A percentile compares a stretch with the other conserved stretches of the same genome.
These are phyloP conservation scores for Gossypium anomalum DNA, from an alignment of 345 rosid genomes.

Conservation along the genomic window DNA sequence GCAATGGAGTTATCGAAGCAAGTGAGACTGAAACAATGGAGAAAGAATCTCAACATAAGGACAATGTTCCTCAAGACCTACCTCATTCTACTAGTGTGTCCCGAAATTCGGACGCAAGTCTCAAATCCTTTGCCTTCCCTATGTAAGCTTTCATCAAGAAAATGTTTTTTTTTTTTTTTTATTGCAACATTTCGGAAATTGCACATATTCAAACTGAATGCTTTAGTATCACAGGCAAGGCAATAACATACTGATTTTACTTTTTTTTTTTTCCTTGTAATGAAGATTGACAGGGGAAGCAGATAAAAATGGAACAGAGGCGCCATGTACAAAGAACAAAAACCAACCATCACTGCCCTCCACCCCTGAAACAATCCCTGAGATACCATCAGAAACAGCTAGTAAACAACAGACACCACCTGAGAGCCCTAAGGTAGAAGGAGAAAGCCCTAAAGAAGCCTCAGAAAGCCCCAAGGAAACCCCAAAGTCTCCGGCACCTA, in stretches of 20 bases:
- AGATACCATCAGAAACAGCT: slow-evolving; percentile 12
- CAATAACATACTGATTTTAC: not conserved
- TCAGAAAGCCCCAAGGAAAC: not conserved
- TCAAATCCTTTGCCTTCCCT: slow-evolving; percentile 80
- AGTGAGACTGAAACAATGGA: slow-evolving; percentile 50
- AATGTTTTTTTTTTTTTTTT: too few species aligned
- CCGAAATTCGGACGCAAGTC: slow-evolving; percentile 48
- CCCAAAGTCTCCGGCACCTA: slow-evolving; percentile 24
- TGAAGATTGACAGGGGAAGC: slow-evolving; percentile 51
- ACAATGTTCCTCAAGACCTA: not conserved
- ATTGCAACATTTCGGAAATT: not conserved
- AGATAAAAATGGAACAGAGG: slow-evolving; percentile 24
- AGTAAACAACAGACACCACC: not conserved
- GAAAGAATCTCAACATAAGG: slow-evolving; percentile 30
- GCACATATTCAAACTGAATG: not conserved
- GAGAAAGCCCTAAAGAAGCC: slow-evolving; percentile 4
- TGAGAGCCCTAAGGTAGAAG: not conserved
- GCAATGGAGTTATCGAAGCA: slow-evolving; percentile 33
- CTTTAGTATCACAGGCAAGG: not conserved
- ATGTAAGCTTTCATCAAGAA: slow-evolving; percentile 39
- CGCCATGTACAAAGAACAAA: slow-evolving; percentile 10
- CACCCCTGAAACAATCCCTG: not conserved
- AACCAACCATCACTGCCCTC: slow-evolving; percentile 13
- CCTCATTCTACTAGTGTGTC: slow-evolving; percentile 18
- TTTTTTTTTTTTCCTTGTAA: not conserved